These are phyloP conservation scores for Saturnispora hagleri DNA, from an alignment of 805 yeast genomes.

Conservation along the genomic window DNA sequence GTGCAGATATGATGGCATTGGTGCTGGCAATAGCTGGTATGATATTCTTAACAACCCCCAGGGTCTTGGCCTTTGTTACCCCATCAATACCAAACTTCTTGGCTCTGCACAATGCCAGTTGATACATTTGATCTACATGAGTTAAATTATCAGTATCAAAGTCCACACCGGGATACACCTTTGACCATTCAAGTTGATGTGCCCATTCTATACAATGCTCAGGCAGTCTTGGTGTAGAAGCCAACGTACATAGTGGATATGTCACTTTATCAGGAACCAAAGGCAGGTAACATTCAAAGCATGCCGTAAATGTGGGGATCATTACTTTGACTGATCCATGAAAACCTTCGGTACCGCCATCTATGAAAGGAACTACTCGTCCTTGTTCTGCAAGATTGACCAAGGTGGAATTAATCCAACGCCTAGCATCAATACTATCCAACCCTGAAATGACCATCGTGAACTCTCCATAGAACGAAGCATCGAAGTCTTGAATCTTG, in stretches of 20 bases:
- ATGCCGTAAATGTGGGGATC: constrained; percentile 74
- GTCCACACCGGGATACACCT: constrained; percentile 33
- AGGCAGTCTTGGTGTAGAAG: constrained; percentile 87
- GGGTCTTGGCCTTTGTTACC: constrained; percentile 59
- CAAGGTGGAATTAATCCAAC: constrained; percentile 76
- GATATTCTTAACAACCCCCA: constrained; percentile 86
- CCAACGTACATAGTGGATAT: constrained; percentile 88
- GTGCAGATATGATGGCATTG: constrained; percentile 84
- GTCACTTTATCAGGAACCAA: constrained; percentile 57
- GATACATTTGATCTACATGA: constrained; percentile 56
- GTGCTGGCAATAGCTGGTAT: constrained; percentile 94
- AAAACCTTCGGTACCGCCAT: constrained; percentile 95
- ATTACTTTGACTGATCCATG: constrained; percentile 86
- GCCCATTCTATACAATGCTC: constrained; percentile 96
- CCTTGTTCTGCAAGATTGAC: constrained; percentile 49
- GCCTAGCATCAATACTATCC: constrained; percentile 80
- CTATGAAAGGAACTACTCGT: constrained; percentile 60
- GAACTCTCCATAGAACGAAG: constrained; percentile 58
- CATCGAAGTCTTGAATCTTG: constrained; percentile 54
- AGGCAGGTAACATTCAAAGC: constrained; percentile 86
- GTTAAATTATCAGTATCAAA: constrained; percentile 64
- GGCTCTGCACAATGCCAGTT: constrained; percentile 52
- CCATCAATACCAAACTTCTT: constrained; percentile 58
- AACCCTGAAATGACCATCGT: constrained; percentile 75
- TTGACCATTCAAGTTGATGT: constrained; percentile 65